Evolutionary conservation across 2,329 filamentous ascomycete genomes (phyloP), one percentile per base, ranked within the genome.

Genomic region (Hypoxylon sp.): DNA sequence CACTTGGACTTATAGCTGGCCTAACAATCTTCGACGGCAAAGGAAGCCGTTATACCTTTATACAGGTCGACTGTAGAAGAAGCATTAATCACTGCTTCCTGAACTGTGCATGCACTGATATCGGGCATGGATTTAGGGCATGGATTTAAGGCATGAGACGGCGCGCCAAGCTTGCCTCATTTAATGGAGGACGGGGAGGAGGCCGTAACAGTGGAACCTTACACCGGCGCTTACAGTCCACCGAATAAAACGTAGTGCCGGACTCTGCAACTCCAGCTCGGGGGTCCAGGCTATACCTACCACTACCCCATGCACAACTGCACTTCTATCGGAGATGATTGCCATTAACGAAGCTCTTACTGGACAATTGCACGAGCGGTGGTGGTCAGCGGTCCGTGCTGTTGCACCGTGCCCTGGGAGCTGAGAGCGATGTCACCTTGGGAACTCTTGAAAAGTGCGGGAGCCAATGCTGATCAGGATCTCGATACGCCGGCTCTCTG

Each of bases 361-460:
- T 67, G 60, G 64, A 45, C 41, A 7, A 30, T 32, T 7, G 16
- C 21, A 46, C 25, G 23, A 27, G 25, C 19, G 21, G 14, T 25
- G 52, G 55, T 67, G 57, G 61, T 58, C 65, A 61, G 56, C 61
- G 34, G 48, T 39, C 47, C 53, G 52, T 61, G 47, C 47, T 43
- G 53, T 61, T 59, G 48, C 56, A 61, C 55, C 32, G 55, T 29
- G 51, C 58, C 59, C n/a, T 9, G 29, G 34, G 59, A 60, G 23
- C 55, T 48, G 54, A 37, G 51, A 30, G 7, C 64, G 61, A 67
- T 67, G 65, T 67, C 34, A 67, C 61, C 57, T 43, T 53, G 23
- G 21, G n/a, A 32, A 23, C n/a, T 32, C 16, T 39, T 45, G 14
- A 58, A 58, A 61, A 46, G 9, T 23, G 23, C 61, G 56, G 55